Conservation (phyloP, 768 basidiomycete species). For the Neoboletus subvelutipes region DNA sequence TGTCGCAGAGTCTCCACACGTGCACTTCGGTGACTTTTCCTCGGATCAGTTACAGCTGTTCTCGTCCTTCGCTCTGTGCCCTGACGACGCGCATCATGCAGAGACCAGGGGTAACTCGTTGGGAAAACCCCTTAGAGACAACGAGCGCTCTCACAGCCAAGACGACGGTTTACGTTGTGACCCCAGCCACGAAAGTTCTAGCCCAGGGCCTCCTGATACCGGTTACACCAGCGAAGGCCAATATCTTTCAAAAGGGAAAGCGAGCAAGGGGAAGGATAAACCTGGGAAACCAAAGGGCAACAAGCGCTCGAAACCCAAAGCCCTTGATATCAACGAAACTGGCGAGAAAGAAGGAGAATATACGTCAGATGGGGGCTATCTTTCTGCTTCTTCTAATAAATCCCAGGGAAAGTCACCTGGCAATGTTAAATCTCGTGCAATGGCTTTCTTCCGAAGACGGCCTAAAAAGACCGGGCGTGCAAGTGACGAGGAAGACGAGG, state of each 20-base stretch:
- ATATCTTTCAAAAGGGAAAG: conserved; percentile 28
- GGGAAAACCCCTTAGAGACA: conserved; percentile 8
- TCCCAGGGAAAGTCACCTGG: conserved; percentile 30
- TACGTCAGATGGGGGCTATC: conserved; percentile 32
- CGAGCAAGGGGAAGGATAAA: conserved; percentile 21
- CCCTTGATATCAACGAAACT: conserved; percentile 15
- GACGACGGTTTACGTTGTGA: conserved; percentile 18
- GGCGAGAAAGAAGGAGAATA: conserved; percentile 25
- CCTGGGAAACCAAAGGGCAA: conserved; percentile 14
- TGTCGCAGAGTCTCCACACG: conserved; percentile 29
- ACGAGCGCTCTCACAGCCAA: conserved; percentile 22
- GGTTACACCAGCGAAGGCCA: conserved; percentile 35
- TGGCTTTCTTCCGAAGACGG: conserved; percentile 35
- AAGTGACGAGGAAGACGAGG: conserved; percentile 34
- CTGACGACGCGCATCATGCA: not conserved
- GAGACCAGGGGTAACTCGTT: not conserved
- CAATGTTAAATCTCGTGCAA: conserved; percentile 32
- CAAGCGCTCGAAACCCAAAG: conserved; percentile 20
- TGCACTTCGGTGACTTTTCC: conserved; percentile 32
- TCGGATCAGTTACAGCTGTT: conserved; percentile 31
- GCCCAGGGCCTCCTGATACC: conserved; percentile 17
- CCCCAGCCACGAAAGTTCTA: conserved; percentile 13
- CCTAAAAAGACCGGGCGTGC: conserved; percentile 23
- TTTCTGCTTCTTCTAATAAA: conserved; percentile 35
- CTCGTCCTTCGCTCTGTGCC: conserved; percentile 22